Conservation (phyloP, 2,329 filamentous ascomycete genomes). For the Dryadomyces sulphureus region DNA sequence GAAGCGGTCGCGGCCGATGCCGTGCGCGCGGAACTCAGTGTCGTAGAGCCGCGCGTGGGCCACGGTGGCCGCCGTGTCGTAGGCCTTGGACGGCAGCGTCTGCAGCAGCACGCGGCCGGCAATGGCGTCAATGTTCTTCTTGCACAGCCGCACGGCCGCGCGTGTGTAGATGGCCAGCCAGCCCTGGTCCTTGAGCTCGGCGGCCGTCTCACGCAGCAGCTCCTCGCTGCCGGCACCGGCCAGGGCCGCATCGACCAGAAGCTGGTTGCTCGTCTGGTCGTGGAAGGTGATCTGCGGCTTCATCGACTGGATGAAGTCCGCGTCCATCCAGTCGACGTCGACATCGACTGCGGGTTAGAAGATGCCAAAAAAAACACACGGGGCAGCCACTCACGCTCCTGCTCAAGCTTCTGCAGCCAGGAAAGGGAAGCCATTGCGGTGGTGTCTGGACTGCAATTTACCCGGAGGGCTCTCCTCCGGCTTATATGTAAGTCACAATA, state of each 20-base stretch:
- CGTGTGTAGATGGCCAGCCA: constrained; percentile 34
- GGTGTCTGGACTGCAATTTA: too few relatives aligned
- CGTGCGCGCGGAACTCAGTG: constrained; percentile 26
- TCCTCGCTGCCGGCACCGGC: constrained; percentile 26
- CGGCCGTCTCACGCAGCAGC: constrained; percentile 24
- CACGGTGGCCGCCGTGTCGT: constrained; percentile 27
- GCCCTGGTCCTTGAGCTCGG: constrained; percentile 27
- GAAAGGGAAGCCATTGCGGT: constrained; percentile 13
- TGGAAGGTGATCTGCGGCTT: constrained; percentile 23
- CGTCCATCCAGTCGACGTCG: constrained; percentile 37
- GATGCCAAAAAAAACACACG: neutral
- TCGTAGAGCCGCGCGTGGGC: constrained; percentile 31
- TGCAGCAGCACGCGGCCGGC: constrained; percentile 33
- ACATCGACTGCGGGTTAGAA: constrained; percentile 24
- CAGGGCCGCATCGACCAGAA: constrained; percentile 31
- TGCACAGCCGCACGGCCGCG: constrained; percentile 29
- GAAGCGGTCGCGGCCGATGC: constrained; percentile 28
- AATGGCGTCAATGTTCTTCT: constrained; percentile 29
- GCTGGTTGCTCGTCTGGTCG: constrained; percentile 35
- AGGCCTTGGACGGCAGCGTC: constrained; percentile 29
- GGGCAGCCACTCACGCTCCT: constrained; percentile 19
- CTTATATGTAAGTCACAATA: too few relatives aligned
- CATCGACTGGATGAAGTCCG: constrained; percentile 26
- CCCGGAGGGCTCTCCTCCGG: too few relatives aligned
- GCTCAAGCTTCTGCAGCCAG: constrained; percentile 28